Conservation (phyloP, 1,139 yeast genomes). For the Pichia sp. region DNA sequence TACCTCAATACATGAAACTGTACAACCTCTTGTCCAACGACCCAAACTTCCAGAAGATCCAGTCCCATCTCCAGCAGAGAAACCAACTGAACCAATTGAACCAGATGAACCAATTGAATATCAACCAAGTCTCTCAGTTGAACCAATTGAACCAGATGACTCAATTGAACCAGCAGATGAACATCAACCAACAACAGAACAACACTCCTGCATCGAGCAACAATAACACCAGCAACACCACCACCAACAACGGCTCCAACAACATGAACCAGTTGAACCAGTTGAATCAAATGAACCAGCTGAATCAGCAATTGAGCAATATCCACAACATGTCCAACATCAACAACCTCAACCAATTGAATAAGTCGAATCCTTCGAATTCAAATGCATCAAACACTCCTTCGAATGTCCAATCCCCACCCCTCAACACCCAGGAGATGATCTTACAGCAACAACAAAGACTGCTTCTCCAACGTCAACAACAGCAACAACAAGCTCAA, state of each 20-base stretch:
- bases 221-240: no score
- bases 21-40: slow-evolving; percentile 27
- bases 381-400: not conserved
- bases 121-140: not conserved
- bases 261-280: slow-evolving; percentile 1
- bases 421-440: slow-evolving; percentile 1
- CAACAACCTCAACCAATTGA: not conserved
- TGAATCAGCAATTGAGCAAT: slow-evolving; percentile 2
- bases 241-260: not conserved
- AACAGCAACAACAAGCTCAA: not conserved
- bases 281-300: slow-evolving; percentile 1
- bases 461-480: not conserved
- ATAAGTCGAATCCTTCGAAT: not conserved
- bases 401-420: not conserved
- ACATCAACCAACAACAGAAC: not conserved
- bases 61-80: slow-evolving; percentile 21
- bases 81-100: slow-evolving; percentile 3
- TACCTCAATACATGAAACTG: slow-evolving; percentile 32
- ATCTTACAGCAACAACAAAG: slow-evolving; percentile 1
- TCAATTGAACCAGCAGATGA: not conserved
- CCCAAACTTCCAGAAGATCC: slow-evolving; percentile 25
- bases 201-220: no score
- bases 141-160: not conserved
- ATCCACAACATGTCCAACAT: not conserved
- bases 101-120: slow-evolving; percentile 1